Evolutionary conservation across 176 grass and related monocot genomes (phyloP).

Genomic region (Guadua angustifolia): DNA sequence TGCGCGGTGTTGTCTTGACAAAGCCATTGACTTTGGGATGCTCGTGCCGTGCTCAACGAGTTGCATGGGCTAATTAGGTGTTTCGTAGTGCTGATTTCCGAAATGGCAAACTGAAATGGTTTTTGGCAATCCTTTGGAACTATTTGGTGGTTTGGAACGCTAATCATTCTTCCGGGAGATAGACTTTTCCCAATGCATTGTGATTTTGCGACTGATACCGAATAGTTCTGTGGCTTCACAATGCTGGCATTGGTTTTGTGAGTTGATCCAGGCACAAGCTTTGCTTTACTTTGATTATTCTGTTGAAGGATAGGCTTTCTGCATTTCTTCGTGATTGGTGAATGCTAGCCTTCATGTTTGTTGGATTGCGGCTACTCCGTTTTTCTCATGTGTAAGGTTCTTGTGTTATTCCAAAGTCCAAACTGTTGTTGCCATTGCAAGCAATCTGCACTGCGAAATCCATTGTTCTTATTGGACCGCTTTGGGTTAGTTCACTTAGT

Average conservation of each 20-base stretch:
- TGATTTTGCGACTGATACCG: not conserved
- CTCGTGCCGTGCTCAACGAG: not conserved
- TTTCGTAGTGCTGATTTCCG: not conserved
- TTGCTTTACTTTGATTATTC: constrained; percentile 1
- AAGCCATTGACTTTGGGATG: constrained; percentile 40
- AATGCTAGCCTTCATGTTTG: not conserved
- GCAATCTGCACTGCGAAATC: not conserved
- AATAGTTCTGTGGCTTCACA: too few species aligned
- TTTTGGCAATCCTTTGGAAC: not conserved
- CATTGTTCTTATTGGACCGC: not conserved
- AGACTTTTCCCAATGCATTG: not conserved
- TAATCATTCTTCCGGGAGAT: not conserved
- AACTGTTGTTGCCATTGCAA: not conserved
- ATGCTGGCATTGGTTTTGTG: constrained; percentile 2
- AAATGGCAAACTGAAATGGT: not conserved
- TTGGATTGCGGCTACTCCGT: not conserved
- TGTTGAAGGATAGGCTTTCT: not conserved
- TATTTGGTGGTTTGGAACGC: not conserved
- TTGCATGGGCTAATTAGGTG: not conserved
- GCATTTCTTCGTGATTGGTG: not conserved
- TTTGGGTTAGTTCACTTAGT: not conserved
- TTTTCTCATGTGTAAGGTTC: not conserved
- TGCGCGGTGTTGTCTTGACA: not conserved
- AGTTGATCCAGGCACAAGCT: not conserved
- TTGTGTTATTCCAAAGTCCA: not conserved